Evolutionary conservation across 2,329 filamentous ascomycete genomes (phyloP), one percentile per base, ranked within the genome.

Genomic region (Huntiella omanensis): DNA sequence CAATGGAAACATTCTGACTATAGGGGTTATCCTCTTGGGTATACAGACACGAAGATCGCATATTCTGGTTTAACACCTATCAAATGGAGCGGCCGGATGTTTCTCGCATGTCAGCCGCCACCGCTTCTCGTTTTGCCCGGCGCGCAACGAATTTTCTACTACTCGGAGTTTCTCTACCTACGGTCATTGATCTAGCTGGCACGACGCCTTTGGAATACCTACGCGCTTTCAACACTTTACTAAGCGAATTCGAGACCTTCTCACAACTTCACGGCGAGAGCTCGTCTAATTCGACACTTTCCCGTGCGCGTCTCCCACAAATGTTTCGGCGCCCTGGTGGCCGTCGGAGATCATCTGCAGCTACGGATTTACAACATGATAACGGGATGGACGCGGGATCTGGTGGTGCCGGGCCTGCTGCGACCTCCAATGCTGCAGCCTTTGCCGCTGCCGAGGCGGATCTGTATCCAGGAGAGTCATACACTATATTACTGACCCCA

Each of bases 21-120:
- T 34, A 22, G 33, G 15, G 10, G 16, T 15, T 40, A 17, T 33
- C 11, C 11, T 39, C 4, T 17, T 12, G n/a, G 15, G 16, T 11
- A 33, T 17, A 28, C 28, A 93, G 85, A 22, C 87, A 98, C 58
- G 86, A 95, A 63, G 87, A 88, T 50, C 79, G 85, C 49, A 78
- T 94, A 37, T 96, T 93, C 66, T 96, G 91, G 87, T 95, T 96
- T 69, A 95, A 95, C 64, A 95, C 91, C 0, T 75, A 94, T 50
- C 81, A 93, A 57, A 94, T 94, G 62, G 83, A 86, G 53, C 82
- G 84, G 56, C 62, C 74, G 28, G 85, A 94, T 60, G 70, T 96
- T 33, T 67, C 73, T 44, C 78, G 80, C 57, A 80, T 95, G 66
- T 79, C 88, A 40, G 93, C 85, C 58, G 88, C 92, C 58, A 83